Evolutionary conservation across 345 rosid species (phyloP).

Genomic region (Citropsis articulata): DNA sequence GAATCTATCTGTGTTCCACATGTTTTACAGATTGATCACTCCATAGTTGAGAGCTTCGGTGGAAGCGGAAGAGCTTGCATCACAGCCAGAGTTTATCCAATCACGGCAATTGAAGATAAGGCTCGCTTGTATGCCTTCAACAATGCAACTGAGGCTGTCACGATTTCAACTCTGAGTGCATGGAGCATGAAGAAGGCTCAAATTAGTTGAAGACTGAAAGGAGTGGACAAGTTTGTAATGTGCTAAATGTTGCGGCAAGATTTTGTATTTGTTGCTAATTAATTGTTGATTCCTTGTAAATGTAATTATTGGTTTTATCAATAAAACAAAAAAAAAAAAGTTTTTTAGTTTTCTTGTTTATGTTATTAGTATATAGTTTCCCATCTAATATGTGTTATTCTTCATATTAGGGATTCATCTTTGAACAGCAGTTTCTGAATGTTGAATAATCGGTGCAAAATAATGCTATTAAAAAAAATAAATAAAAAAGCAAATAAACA

Average conservation of each 20-base stretch:
- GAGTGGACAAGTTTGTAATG: neutral
- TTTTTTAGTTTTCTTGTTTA: neutral
- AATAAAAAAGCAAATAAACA: too few species aligned
- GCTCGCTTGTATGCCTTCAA: constrained; percentile 29
- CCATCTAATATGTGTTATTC: too few species aligned
- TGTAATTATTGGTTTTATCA: too few species aligned
- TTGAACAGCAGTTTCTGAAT: too few species aligned
- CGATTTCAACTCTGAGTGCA: constrained; percentile 16
- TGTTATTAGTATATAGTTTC: too few species aligned
- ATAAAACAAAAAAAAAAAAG: too few species aligned
- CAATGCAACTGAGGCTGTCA: constrained; percentile 15
- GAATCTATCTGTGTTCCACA: neutral
- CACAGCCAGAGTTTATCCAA: constrained; percentile 59
- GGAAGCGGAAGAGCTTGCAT: constrained; percentile 51
- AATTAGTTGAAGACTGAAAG: constrained; percentile 1
- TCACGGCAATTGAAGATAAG: constrained; percentile 31
- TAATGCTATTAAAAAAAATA: too few species aligned
- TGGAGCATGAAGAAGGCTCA: constrained; percentile 27
- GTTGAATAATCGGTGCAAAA: too few species aligned
- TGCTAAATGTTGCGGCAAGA: neutral
- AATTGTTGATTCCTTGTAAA: neutral
- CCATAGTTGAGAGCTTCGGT: constrained; percentile 57
- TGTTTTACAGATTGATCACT: constrained; percentile 47
- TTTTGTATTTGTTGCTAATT: neutral
- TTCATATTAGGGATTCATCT: too few species aligned